A percentile compares a stretch with the other conserved stretches of the same genome.
Evolutionary conservation across 176 grass and related monocot genomes (phyloP).

Genomic region (Musa itinerans): DNA sequence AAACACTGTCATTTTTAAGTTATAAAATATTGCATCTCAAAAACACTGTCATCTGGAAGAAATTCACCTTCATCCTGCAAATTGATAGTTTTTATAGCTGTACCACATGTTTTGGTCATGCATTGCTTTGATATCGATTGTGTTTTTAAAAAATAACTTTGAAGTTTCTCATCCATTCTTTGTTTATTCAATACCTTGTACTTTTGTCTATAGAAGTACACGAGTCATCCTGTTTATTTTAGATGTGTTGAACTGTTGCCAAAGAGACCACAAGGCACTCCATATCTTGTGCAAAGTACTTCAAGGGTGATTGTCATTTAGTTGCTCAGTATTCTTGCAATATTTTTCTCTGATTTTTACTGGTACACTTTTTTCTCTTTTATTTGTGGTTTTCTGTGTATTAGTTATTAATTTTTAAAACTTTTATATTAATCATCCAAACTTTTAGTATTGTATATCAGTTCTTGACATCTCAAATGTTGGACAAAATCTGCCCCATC

Average conservation of each 20-base stretch:
- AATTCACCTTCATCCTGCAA: background rate
- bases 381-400: too few relatives aligned
- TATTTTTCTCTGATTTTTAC: too few relatives aligned
- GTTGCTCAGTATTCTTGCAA: too few relatives aligned
- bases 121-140: background rate
- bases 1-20: too few relatives aligned
- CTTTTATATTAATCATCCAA: too few relatives aligned
- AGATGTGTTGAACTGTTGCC: background rate
- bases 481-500: too few relatives aligned
- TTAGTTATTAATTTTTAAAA: too few relatives aligned
- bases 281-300: background rate
- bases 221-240: background rate
- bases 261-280: background rate
- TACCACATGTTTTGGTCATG: background rate
- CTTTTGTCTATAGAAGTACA: background rate
- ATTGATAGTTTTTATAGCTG: background rate
- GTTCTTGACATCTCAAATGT: too few relatives aligned
- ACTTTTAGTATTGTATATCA: too few relatives aligned
- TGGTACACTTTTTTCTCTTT: too few relatives aligned
- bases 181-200: background rate
- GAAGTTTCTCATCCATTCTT: background rate
- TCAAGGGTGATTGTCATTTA: background rate
- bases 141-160: too few relatives aligned
- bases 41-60: background rate
- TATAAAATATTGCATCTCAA: too few relatives aligned